Base-by-base conservation (phyloP, 1,284 basidiomycete species). In the Uromyces viciae-fabae region DNA sequence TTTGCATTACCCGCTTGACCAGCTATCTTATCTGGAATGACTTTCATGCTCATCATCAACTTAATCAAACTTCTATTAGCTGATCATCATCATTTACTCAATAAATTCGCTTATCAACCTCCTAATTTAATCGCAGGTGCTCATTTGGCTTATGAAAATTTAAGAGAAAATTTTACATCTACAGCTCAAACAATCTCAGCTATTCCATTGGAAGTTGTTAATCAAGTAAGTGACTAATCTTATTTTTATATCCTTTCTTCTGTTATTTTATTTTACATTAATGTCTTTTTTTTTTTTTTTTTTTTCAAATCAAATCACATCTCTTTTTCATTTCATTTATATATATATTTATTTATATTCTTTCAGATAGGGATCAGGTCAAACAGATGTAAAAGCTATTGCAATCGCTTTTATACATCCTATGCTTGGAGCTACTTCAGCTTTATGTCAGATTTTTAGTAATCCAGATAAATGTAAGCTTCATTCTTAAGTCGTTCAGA, bases 11-110 rank as follows among this genome's bases (percentile, higher is more conserved):
- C 91, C 1, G 90, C 88, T 1, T 86, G 84, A 64, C 90, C 90
- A 14, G 94, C 95, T 87, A 99, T 99, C 88, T 99, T 99, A 89
- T 99, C 96, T 0, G 96, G n/a, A n/a, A n/a, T n/a, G n/a, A n/a
- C n/a, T n/a, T n/a, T n/a, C n/a, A n/a, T n/a, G n/a, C n/a, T n/a
- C n/a, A n/a, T n/a, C n/a, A n/a, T n/a, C n/a, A n/a, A n/a, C n/a
- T n/a, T n/a, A n/a, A n/a, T n/a, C n/a, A n/a, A n/a, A n/a, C n/a
- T n/a, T n/a, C n/a, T n/a, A n/a, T n/a, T n/a, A n/a, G n/a, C n/a
- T n/a, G n/a, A 83, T 40, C 46, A 83, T 84, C 25, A 84, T 7
- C 90, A 92, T 72, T 84, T 89, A 46, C 90, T 94, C 83, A 96
- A 94, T 84, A 91, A 91, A 84, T 98, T 98, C 85, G 94, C 96